Evolutionary conservation across 345 rosid genomes (phyloP).

Genomic region (Turnera subulata): DNA sequence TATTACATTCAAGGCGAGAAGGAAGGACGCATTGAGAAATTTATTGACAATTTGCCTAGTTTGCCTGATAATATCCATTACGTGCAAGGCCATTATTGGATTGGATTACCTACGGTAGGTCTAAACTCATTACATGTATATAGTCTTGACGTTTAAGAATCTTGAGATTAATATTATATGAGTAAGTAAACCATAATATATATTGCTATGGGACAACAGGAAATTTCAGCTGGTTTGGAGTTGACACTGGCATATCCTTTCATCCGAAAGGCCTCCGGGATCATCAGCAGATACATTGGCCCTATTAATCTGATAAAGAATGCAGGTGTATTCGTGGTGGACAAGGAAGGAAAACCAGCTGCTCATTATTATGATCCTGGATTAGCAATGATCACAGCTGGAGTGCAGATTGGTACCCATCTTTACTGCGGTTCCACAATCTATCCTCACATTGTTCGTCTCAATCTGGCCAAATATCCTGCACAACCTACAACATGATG

Average conservation of each 20-base stretch:
- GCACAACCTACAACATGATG: conserved; percentile 18
- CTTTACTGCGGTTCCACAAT: conserved; percentile 49
- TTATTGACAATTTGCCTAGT: conserved; percentile 49
- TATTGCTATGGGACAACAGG: conserved; percentile 15
- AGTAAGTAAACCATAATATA: background rate
- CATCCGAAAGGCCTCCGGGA: conserved; percentile 37
- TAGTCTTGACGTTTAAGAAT: no score
- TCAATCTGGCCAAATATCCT: conserved; percentile 39
- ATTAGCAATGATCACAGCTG: conserved; percentile 26
- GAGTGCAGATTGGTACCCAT: conserved; percentile 47
- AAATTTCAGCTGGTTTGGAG: conserved; percentile 17
- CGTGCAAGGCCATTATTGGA: conserved; percentile 63
- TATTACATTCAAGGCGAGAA: conserved; percentile 49
- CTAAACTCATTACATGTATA: background rate
- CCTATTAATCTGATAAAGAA: conserved; percentile 9
- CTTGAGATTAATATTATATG: background rate
- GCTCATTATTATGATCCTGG: conserved; percentile 50
- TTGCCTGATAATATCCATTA: conserved; percentile 67
- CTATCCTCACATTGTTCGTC: conserved; percentile 36
- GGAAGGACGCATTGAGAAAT: conserved; percentile 42
- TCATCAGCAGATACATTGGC: conserved; percentile 18
- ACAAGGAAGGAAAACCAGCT: conserved; percentile 52
- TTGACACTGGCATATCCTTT: conserved; percentile 27
- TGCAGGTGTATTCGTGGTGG: conserved; percentile 51
- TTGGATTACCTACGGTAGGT: conserved; percentile 47